Evolutionary conservation across 2,329 filamentous ascomycete genomes (phyloP).

Genomic region (Penicillium brasilianum): DNA sequence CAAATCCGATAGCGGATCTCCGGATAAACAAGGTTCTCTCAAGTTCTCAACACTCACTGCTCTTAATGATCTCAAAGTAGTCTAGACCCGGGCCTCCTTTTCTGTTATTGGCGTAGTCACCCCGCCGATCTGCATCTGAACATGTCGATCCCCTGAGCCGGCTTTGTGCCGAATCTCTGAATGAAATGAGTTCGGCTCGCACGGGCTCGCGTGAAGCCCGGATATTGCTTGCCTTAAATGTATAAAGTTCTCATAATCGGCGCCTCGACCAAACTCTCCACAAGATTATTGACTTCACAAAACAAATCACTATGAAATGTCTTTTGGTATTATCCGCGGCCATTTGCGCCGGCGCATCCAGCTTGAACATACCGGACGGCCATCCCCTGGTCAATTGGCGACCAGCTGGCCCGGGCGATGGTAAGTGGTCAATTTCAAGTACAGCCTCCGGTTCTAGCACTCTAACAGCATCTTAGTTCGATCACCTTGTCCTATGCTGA

Average conservation of each 20-base stretch:
- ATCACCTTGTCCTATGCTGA: constrained; percentile 4
- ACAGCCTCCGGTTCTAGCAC: too few species aligned
- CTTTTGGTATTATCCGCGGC: background rate
- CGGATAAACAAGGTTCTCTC: too few species aligned
- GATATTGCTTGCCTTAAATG: background rate
- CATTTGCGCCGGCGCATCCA: background rate
- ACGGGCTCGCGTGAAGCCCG: background rate
- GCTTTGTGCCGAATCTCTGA: background rate
- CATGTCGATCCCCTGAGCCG: background rate
- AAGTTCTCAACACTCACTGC: background rate
- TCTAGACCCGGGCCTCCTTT: background rate
- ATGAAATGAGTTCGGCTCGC: background rate
- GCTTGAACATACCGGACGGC: background rate
- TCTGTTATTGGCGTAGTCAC: background rate
- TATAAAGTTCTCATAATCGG: background rate
- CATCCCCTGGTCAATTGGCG: background rate
- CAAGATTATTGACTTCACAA: background rate
- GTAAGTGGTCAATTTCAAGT: background rate
- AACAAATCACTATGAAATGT: background rate
- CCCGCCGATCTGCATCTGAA: background rate
- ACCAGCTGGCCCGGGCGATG: background rate
- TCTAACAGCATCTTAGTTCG: background rate
- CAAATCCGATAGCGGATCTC: background rate
- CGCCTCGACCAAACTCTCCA: background rate
- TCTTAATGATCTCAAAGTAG: background rate